Evolutionary conservation across 176 grass and related monocot species (phyloP).

Genomic region (Triticum monococcum): DNA sequence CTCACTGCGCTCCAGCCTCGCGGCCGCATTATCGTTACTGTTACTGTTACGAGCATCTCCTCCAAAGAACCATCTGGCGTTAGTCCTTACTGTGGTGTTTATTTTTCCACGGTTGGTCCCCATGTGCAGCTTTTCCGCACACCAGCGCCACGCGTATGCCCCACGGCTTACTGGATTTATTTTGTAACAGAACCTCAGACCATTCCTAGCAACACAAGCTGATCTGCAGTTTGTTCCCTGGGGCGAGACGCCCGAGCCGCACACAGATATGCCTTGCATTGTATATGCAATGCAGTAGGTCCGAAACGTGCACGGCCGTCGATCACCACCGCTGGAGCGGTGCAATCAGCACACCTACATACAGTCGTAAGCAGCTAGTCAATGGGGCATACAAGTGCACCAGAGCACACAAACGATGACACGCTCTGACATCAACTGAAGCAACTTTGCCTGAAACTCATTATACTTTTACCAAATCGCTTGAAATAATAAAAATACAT

Average conservation of each 20-base stretch:
- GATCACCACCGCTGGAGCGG: background rate
- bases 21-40: constrained; percentile 31
- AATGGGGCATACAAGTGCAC: background rate
- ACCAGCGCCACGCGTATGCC: constrained; percentile 28
- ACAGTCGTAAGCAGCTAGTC: background rate
- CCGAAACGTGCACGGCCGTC: background rate
- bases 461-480: background rate
- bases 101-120: constrained; percentile 15
- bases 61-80: constrained; percentile 56
- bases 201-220: constrained; percentile 28
- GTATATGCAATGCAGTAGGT: background rate
- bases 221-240: constrained; percentile 44
- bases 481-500: background rate
- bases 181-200: constrained; percentile 27
- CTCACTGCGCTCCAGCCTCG: constrained; percentile 80
- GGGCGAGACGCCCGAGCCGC: constrained; percentile 39
- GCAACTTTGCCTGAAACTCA: background rate
- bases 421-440: background rate
- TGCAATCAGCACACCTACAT: background rate
- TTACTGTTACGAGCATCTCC: constrained; percentile 55
- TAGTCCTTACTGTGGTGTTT: constrained; percentile 22
- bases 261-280: constrained; percentile 64
- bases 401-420: background rate
- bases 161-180: constrained; percentile 20
- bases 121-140: constrained; percentile 11